Percentiles rank a stretch among this genome's conserved stretches.
Evolutionary conservation across 257 asterid genomes (phyloP).

Genomic region (Lycium barbarum): DNA sequence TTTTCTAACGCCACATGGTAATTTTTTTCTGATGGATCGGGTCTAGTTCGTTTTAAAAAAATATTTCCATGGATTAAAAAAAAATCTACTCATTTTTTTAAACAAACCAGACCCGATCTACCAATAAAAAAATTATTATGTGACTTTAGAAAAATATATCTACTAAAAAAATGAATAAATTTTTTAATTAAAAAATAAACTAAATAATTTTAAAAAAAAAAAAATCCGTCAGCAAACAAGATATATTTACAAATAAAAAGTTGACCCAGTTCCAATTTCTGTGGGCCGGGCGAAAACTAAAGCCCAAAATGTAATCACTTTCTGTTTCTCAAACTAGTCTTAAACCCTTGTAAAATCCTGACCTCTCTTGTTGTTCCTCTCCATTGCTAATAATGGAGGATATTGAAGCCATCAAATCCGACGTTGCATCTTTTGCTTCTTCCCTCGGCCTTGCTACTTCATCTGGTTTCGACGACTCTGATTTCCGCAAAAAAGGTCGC

Average conservation of each 20-base stretch:
- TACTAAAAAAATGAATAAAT: no score
- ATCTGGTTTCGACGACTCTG: conserved; percentile 86
- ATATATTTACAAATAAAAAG: not conserved
- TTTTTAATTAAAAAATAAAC: no score
- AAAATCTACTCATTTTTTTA: no score
- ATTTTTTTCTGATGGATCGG: no score
- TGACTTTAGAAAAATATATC: no score
- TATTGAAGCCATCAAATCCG: conserved; percentile 56
- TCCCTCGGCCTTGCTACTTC: conserved; percentile 73
- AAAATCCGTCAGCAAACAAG: no score
- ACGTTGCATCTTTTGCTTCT: conserved; percentile 84
- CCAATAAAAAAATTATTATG: no score
- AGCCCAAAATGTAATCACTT: not conserved
- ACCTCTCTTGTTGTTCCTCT: not conserved
- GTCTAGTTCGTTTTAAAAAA: no score
- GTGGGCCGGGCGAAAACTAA: not conserved
- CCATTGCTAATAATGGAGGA: conserved; percentile 35
- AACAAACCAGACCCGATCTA: no score
- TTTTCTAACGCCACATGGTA: no score
- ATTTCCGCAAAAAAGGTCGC: conserved; percentile 76
- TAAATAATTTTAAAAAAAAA: no score
- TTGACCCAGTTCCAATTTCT: not conserved
- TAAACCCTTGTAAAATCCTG: conserved; percentile 12
- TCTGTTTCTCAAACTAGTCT: not conserved
- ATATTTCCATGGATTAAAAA: no score